phyloP scores from a whole-genome alignment of 164 flowering plant genomes.

The Chimonanthus salicifolius region DNA sequence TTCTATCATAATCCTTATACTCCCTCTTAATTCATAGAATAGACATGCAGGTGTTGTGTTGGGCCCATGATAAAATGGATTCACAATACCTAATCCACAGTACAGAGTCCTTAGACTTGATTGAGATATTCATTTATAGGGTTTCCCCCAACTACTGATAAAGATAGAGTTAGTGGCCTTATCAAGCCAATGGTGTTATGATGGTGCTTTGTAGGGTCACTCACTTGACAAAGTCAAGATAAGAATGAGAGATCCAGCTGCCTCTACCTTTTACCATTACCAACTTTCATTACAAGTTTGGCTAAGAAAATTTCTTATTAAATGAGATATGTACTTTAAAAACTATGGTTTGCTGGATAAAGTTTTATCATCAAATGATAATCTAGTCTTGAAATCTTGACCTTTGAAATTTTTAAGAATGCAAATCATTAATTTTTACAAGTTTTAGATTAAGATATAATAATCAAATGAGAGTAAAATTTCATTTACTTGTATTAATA shows the following conservation, averaged over 20 bases:
- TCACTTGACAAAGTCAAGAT: conserved; percentile 4
- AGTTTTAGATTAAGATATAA: too few relatives aligned
- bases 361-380: too few relatives aligned
- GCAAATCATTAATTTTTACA: too few relatives aligned
- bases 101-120: conserved; percentile 4
- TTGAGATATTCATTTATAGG: background rate
- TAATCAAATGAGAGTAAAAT: too few relatives aligned
- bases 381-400: too few relatives aligned
- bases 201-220: conserved; percentile 3
- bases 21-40: too few relatives aligned
- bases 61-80: background rate
- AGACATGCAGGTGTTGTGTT: background rate
- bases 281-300: background rate
- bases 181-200: background rate
- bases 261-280: background rate
- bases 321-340: too few relatives aligned
- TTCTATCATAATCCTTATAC: too few relatives aligned
- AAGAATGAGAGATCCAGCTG: conserved; percentile 9
- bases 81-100: background rate
- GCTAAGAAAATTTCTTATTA: background rate
- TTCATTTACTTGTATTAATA: too few relatives aligned
- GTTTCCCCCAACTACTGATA: background rate
- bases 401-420: too few relatives aligned
- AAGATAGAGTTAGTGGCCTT: conserved; percentile 2
- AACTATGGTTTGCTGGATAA: too few relatives aligned